Evolutionary conservation across 1,139 yeast species (phyloP).

Genomic region (Saccharomyces uvarum): DNA sequence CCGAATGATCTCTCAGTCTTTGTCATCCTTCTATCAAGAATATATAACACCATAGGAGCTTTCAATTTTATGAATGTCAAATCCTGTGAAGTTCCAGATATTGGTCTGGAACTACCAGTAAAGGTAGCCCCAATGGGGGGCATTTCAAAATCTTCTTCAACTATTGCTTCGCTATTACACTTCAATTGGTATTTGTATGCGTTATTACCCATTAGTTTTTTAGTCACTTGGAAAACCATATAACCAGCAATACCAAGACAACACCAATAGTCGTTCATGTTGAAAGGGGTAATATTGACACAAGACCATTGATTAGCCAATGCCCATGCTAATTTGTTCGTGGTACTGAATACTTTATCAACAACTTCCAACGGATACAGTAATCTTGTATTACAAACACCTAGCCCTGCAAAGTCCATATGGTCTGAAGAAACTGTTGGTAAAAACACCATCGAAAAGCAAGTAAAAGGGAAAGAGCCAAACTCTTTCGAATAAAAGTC

Average conservation of each 20-base stretch:
- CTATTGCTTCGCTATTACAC: slow-evolving; percentile 54
- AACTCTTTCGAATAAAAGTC: slow-evolving; percentile 81
- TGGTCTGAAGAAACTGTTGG: slow-evolving; percentile 47
- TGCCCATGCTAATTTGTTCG: slow-evolving; percentile 61
- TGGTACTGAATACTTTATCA: slow-evolving; percentile 69
- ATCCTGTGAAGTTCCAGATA: slow-evolving; percentile 33
- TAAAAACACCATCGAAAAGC: slow-evolving; percentile 71
- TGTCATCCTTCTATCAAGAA: slow-evolving; percentile 86
- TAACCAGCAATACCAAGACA: slow-evolving; percentile 77
- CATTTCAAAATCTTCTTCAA: slow-evolving; percentile 69
- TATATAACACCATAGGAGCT: slow-evolving; percentile 78
- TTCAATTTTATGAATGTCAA: slow-evolving; percentile 63
- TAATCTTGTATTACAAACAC: slow-evolving; percentile 55
- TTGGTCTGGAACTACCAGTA: slow-evolving; percentile 60
- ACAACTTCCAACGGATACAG: slow-evolving; percentile 71
- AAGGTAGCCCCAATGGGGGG: slow-evolving; percentile 71
- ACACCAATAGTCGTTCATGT: slow-evolving; percentile 85
- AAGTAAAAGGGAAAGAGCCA: slow-evolving; percentile 87
- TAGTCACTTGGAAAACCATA: slow-evolving; percentile 70
- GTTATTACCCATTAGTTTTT: slow-evolving; percentile 71
- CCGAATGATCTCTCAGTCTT: slow-evolving; percentile 94
- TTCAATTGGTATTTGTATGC: slow-evolving; percentile 70
- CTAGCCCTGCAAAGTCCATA: slow-evolving; percentile 70
- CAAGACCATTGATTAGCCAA: slow-evolving; percentile 93
- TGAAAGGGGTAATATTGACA: slow-evolving; percentile 76